Evolutionary conservation across 768 basidiomycete species (phyloP).

Genomic region (Tricholoma terreum): DNA sequence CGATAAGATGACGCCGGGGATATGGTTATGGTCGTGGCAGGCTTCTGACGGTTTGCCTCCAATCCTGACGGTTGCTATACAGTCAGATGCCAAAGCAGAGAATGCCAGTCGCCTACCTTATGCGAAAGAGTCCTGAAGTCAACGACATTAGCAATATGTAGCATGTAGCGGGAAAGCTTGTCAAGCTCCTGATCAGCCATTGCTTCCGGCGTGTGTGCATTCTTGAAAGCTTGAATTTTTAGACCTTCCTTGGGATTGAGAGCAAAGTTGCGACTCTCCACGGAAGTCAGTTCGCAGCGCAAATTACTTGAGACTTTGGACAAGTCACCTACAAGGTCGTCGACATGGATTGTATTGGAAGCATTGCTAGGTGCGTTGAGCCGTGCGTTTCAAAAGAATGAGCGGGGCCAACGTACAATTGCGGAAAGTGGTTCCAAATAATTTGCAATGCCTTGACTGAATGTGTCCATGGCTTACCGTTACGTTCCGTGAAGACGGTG

Average conservation of each 20-base stretch:
- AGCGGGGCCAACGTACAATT: constrained; percentile 50
- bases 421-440: constrained; percentile 85
- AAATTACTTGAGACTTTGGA: not conserved
- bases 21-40: constrained; percentile 24
- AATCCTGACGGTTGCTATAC: constrained; percentile 34
- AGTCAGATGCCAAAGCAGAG: not conserved
- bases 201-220: constrained; percentile 64
- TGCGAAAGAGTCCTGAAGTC: constrained; percentile 70
- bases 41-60: constrained; percentile 47
- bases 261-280: constrained; percentile 79
- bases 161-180: constrained; percentile 61
- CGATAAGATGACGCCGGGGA: not conserved
- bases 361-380: constrained; percentile 43
- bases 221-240: constrained; percentile 80
- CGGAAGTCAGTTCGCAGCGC: not conserved
- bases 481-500: constrained; percentile 72
- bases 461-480: constrained; percentile 73
- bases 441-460: constrained; percentile 81
- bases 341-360: constrained; percentile 81
- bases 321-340: constrained; percentile 60
- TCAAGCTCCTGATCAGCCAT: constrained; percentile 67
- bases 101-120: constrained; percentile 43
- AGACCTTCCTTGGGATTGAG: constrained; percentile 82
- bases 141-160: constrained; percentile 53
- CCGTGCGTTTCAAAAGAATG: not conserved